Evolutionary conservation across 768 basidiomycete genomes (phyloP).

Genomic region (Macrolepiota fuliginosa): DNA sequence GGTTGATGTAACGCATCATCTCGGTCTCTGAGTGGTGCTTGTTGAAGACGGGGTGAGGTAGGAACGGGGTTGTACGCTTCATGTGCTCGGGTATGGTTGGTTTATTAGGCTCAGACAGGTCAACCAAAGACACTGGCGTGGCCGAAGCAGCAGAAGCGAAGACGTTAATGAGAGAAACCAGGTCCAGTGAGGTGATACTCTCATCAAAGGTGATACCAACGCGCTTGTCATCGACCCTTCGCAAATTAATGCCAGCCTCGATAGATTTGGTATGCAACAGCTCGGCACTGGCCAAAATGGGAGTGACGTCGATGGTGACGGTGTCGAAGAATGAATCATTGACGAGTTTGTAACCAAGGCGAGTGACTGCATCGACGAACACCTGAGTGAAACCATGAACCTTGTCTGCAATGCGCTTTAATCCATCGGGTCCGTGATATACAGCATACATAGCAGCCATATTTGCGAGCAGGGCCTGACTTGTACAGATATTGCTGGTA

Average conservation of each 20-base stretch:
- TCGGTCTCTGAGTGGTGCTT: slow-evolving; percentile 97
- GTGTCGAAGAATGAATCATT: slow-evolving; percentile 92
- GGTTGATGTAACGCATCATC: slow-evolving; percentile 95
- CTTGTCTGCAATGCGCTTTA: slow-evolving; percentile 81
- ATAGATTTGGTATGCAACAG: slow-evolving; percentile 69
- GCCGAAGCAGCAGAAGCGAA: slow-evolving; percentile 68
- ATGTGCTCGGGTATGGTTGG: slow-evolving; percentile 55
- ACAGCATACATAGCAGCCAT: slow-evolving; percentile 99
- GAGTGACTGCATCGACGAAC: slow-evolving; percentile 63
- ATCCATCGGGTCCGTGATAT: slow-evolving; percentile 90
- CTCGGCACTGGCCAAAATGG: slow-evolving; percentile 50
- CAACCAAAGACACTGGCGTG: slow-evolving; percentile 41
- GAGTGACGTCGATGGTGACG: slow-evolving; percentile 71
- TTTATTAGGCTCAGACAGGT: slow-evolving; percentile 40
- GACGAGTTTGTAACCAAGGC: slow-evolving; percentile 69
- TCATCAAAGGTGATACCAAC: slow-evolving; percentile 95
- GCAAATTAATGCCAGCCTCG: slow-evolving; percentile 77
- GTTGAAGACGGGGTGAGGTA: slow-evolving; percentile 92
- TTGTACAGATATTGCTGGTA: slow-evolving; percentile 97
- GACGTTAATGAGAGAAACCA: slow-evolving; percentile 75
- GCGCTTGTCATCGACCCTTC: slow-evolving; percentile 65
- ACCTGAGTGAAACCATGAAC: slow-evolving; percentile 87
- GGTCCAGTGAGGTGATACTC: slow-evolving; percentile 72
- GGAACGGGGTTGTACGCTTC: slow-evolving; percentile 63
- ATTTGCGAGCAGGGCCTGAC: slow-evolving; percentile 96